phyloP scores from a whole-genome alignment of 257 asterid genomes.

The Solanum medicagineum region DNA sequence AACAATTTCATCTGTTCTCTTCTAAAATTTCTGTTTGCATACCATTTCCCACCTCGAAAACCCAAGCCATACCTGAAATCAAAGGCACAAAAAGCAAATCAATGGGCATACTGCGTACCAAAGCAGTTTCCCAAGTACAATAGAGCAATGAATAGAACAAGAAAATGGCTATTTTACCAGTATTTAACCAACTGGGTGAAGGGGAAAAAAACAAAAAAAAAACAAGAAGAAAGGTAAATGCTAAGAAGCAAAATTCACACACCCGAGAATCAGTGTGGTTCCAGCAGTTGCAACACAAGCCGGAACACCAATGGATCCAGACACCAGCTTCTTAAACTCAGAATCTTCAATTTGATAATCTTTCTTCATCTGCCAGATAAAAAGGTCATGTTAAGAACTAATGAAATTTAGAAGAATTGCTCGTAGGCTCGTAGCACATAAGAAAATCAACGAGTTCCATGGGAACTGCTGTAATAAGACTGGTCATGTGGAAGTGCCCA shows the following conservation, averaged over 20 bases:
- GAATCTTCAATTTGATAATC: constrained; percentile 41
- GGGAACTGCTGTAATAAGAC: not conserved
- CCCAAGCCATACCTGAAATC: constrained; percentile 65
- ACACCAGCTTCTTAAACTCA: constrained; percentile 55
- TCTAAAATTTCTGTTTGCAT: constrained; percentile 34
- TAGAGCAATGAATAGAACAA: not conserved
- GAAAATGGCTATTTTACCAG: not conserved
- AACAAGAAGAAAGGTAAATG: not conserved
- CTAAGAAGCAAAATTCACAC: constrained; percentile 3
- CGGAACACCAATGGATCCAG: constrained; percentile 56
- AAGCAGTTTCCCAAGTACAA: not conserved
- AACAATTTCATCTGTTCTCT: constrained; percentile 66
- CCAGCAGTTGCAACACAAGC: constrained; percentile 94
- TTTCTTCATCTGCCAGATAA: constrained; percentile 50
- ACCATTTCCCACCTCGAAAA: constrained; percentile 90
- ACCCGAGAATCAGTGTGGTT: constrained; percentile 76
- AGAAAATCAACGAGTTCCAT: not conserved
- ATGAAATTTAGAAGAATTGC: not conserved
- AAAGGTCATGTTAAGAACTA: not conserved
- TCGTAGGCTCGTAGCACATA: not conserved
- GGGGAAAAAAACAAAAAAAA: not conserved
- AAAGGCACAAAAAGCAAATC: not conserved
- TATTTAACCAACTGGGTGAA: not conserved
- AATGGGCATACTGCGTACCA: not conserved
- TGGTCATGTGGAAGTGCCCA: not conserved